Evolutionary conservation across 768 basidiomycete genomes (phyloP).

Genomic region (Tricholoma matsutake): DNA sequence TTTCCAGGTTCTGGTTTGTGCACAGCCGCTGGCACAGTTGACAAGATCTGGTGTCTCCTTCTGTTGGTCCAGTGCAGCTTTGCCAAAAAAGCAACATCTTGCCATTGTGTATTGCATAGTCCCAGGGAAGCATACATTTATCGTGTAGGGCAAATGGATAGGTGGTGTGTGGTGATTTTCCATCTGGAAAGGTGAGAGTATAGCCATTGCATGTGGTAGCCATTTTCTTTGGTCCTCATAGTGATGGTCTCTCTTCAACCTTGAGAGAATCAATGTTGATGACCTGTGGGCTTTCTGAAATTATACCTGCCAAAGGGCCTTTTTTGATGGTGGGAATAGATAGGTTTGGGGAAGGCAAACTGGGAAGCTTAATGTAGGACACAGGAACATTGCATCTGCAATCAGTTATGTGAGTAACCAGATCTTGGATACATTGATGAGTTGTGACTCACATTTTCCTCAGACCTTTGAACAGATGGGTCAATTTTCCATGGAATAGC

Average conservation of each 20-base stretch:
- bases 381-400: not conserved
- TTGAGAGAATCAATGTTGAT: not conserved
- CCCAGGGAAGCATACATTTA: slow-evolving; percentile 18
- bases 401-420: not conserved
- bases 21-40: not conserved
- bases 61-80: not conserved
- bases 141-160: slow-evolving; percentile 27
- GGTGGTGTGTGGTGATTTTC: slow-evolving; percentile 16
- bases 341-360: too few relatives aligned
- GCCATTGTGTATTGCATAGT: slow-evolving; percentile 6
- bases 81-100: not conserved
- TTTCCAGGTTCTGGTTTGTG: slow-evolving; percentile 4
- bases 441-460: slow-evolving; percentile 14
- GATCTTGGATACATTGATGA: not conserved
- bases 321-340: too few relatives aligned
- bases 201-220: slow-evolving; percentile 12
- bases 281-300: not conserved
- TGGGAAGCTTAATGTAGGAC: not conserved
- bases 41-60: not conserved
- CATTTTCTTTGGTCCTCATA: not conserved
- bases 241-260: not conserved
- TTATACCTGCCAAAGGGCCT: not conserved
- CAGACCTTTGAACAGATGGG: slow-evolving; percentile 13
- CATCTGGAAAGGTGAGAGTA: slow-evolving; percentile 16
- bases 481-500: slow-evolving; percentile 25